Percentiles rank a stretch among this genome's conserved stretches.
Evolutionary conservation across 257 asterid genomes (phyloP).

Genomic region (Solanum phureja): DNA sequence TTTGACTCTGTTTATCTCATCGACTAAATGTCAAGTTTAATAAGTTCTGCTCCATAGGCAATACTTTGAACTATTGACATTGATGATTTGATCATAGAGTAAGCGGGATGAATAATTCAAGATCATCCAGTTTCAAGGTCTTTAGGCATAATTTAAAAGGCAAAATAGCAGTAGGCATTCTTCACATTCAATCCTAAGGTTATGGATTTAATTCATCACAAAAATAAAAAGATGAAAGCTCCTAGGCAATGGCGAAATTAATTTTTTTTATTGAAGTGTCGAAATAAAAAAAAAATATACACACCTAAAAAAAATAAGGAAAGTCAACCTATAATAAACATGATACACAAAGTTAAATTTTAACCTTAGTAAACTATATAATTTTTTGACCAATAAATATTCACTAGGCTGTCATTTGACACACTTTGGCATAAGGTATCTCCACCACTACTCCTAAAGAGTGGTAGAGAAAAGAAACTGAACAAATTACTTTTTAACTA

Average conservation of each 20-base stretch:
- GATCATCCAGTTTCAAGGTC: not conserved
- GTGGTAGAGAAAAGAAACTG: not conserved
- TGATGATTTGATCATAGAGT: not conserved
- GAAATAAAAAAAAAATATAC: too few species aligned
- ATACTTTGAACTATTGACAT: not conserved
- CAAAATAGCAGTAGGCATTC: not conserved
- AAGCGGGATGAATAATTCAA: not conserved
- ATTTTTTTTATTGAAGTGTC: not conserved
- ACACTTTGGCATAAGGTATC: not conserved
- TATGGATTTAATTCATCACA: too few species aligned
- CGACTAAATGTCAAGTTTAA: not conserved
- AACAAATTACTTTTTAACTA: not conserved
- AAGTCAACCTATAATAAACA: not conserved
- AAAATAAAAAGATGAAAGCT: too few species aligned
- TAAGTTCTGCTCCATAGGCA: not conserved
- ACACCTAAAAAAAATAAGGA: not conserved
- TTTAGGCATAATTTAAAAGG: not conserved
- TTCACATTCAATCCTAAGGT: too few species aligned
- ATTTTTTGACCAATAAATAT: not conserved
- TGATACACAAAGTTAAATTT: not conserved
- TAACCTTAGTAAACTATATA: not conserved
- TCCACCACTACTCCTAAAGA: not conserved
- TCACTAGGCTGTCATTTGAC: not conserved
- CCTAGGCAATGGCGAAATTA: too few species aligned
- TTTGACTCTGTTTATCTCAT: not conserved